Evolutionary conservation across 1,284 basidiomycete species (phyloP), one percentile per base, ranked within the genome.

Genomic region (Ganoderma sp.): DNA sequence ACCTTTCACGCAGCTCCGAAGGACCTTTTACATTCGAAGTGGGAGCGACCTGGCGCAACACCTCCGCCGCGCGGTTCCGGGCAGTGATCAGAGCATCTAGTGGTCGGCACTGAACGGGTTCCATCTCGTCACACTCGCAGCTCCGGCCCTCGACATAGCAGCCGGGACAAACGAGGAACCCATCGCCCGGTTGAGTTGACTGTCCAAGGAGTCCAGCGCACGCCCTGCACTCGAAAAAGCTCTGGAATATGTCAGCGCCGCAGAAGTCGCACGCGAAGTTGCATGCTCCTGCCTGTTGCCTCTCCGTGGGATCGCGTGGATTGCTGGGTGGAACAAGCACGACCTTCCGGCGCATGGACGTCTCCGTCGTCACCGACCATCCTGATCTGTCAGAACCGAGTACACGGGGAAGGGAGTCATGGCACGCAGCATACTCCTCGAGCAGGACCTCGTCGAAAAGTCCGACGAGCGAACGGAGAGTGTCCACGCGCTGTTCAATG

Each of bases 121-220:
- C 69, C 91, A 93, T 91, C 6, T 63, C 14, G 52, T 75, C 78
- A 73, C 92, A 93, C 45, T 65, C 72, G 73, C 92, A 94, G 19
- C 81, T 84, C 34, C 92, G 84, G 12, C 92, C 92, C 75, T 94
- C 92, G 10, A 85, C 84, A 73, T 89, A 93, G 77, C 92, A 94
- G n/a, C 82, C 81, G 0, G 90, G 79, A 75, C 92, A 94, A 5
- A 92, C 77, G 34, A 84, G 75, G 66, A 87, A 78, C n/a, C 84
- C 84, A 70, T 83, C 82, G 2, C 81, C 84, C 45, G 76, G 37
- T 60, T 42, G 63, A 2, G 58, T 62, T 1, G 70, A 59, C 14
- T 61, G 68, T 9, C 62, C 73, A 15, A 72, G 67, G 34, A 64
- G 65, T 19, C 77, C 71, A 12, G 62, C 69, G 72, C 90, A 90